Evolutionary conservation across 2,329 filamentous ascomycete genomes (phyloP).

Genomic region (Colletotrichum agaves): DNA sequence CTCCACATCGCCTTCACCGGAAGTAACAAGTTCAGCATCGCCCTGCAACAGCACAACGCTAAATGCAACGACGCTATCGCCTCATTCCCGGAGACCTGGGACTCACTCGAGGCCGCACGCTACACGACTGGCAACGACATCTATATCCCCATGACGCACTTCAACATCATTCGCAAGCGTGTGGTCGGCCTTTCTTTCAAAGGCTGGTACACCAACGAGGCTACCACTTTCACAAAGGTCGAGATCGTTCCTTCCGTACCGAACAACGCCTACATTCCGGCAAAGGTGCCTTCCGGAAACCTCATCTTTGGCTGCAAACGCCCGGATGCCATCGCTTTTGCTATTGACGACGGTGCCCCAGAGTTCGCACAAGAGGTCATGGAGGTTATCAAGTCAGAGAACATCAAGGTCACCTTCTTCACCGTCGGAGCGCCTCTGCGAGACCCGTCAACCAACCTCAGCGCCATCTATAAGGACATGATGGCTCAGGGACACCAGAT

Average conservation of each 20-base stretch:
- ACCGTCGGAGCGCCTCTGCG: conserved; percentile 72
- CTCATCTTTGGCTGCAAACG: conserved; percentile 73
- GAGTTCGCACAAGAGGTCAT: conserved; percentile 54
- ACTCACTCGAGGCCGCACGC: conserved; percentile 72
- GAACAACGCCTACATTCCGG: conserved; percentile 60
- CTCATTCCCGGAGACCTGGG: conserved; percentile 75
- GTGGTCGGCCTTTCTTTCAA: conserved; percentile 70
- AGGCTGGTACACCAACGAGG: conserved; percentile 68
- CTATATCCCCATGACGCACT: conserved; percentile 75
- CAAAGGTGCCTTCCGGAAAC: conserved; percentile 69
- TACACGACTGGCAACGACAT: conserved; percentile 67
- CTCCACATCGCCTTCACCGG: conserved; percentile 73
- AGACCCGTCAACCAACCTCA: conserved; percentile 69
- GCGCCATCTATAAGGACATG: conserved; percentile 73
- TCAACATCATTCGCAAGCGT: conserved; percentile 67
- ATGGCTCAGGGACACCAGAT: conserved; percentile 71
- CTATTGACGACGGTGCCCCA: conserved; percentile 76
- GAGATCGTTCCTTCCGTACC: conserved; percentile 70
- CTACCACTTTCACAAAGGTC: conserved; percentile 64
- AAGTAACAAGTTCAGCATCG: conserved; percentile 70
- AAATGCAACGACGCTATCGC: conserved; percentile 64
- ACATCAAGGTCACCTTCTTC: conserved; percentile 77
- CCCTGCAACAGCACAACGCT: conserved; percentile 74
- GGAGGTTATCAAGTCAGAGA: conserved; percentile 69
- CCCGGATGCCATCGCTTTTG: conserved; percentile 77